Percentiles rank a stretch among this genome's conserved stretches.
These are phyloP conservation scores for Murraya koenigii DNA, from an alignment of 345 rosid genomes.

Conservation along the genomic window DNA sequence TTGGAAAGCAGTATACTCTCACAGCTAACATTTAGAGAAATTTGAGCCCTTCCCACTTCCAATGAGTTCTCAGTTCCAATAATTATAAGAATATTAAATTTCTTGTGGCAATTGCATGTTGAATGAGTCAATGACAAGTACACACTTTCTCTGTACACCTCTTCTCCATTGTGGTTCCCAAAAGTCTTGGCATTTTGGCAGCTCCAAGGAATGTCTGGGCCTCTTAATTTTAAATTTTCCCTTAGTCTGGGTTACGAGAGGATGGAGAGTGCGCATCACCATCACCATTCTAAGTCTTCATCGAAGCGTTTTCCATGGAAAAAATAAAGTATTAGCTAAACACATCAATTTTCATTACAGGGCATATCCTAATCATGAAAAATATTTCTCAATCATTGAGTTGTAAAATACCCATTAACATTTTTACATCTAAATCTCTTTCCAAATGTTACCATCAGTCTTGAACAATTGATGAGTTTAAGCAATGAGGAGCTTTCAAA, in stretches of 20 bases:
- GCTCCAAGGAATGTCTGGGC: too few relatives aligned
- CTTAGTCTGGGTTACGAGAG: not conserved
- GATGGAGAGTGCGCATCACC: too few relatives aligned
- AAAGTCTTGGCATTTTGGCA: not conserved
- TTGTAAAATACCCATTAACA: not conserved
- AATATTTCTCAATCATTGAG: not conserved
- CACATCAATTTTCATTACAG: not conserved
- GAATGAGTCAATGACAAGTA: not conserved
- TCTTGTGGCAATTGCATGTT: not conserved
- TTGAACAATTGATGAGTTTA: not conserved
- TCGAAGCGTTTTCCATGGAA: not conserved
- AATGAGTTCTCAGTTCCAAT: too few relatives aligned
- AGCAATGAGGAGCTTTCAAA: not conserved
- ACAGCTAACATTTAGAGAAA: too few relatives aligned
- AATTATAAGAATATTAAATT: too few relatives aligned
- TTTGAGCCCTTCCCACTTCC: too few relatives aligned
- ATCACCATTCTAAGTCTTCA: not conserved
- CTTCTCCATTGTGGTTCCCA: not conserved
- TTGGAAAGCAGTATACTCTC: too few relatives aligned
- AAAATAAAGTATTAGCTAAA: not conserved
- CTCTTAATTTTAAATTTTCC: not conserved
- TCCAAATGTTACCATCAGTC: constrained; percentile 13
- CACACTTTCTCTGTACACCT: not conserved
- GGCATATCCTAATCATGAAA: not conserved
- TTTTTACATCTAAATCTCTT: constrained; percentile 14